Evolutionary conservation across 2,329 filamentous ascomycete genomes (phyloP), one percentile per base, ranked within the genome.

Genomic region (Neofusicoccum cordaticola): DNA sequence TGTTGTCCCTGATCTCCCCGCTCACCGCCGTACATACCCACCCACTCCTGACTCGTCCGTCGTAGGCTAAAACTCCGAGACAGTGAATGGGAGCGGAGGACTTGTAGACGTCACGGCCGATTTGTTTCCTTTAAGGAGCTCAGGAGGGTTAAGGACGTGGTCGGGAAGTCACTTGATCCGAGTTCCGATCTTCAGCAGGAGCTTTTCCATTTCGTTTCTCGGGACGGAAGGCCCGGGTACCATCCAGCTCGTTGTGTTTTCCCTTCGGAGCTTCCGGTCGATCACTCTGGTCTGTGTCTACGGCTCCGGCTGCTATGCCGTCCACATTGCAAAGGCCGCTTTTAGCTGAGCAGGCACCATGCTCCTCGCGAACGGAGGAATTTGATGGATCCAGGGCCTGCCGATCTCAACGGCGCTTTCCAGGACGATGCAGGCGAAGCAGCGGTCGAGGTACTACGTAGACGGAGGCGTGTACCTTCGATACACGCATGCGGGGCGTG

Each of bases 11-110:
- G 73, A 63, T 80, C 79, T 31, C 79, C 77, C 81, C 82, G 82
- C 37, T 77, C 74, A 13, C 83, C 83, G 42, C 80, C 79, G 69
- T 85, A 85, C 9, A 83, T 83, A n/a, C 83, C 53, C 11, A 58
- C 45, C 9, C 53, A 22, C 2, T 22, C 22, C 2, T 22, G 22
- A 22, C 22, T 22, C 22, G 53, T 17, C 53, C 53, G 8, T 58
- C 53, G 9, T 58, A 41, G 82, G 75, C 74, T 50, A 77, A 64
- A 5, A 77, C 73, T 2, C 79, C 69, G 66, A 80, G 79, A 56
- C 79, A 81, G 0, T 79, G 79, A 3, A 81, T 73, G 1, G 79
- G 79, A 8, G 79, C 78, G 51, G 78, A 42, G 12, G 57, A 44
- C 8, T 50, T 62, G 57, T 62, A 77, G n/a, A 22, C 77, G 70